A percentile compares a stretch with the other conserved stretches of the same genome.
Conservation (phyloP, 2,329 filamentous ascomycete genomes). For the Nannizziopsis arthrosporioides region DNA sequence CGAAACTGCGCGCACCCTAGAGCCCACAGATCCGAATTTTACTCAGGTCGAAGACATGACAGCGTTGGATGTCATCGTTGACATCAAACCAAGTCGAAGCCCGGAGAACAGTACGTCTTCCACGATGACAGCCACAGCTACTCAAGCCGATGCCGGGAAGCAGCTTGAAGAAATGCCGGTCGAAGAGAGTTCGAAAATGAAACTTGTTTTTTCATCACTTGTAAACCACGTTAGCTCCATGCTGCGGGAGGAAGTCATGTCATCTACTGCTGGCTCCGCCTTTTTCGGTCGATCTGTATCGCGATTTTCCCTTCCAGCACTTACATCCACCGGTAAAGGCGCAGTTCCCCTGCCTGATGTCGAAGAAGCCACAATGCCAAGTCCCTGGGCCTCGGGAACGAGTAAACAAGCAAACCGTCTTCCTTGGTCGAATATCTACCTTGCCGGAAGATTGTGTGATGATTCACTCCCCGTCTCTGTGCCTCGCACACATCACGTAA, state of each 20-base stretch:
- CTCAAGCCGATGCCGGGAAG: constrained; percentile 16
- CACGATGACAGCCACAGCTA: constrained; percentile 17
- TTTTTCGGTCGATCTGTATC: constrained; percentile 23
- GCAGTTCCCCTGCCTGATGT: constrained; percentile 60
- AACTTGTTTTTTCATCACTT: constrained; percentile 36
- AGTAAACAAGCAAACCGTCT: constrained; percentile 41
- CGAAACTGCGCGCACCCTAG: constrained; percentile 56
- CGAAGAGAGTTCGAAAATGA: constrained; percentile 28
- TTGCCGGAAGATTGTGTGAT: constrained; percentile 57
- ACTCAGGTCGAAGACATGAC: constrained; percentile 61
- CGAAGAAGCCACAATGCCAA: constrained; percentile 42
- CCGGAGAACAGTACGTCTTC: constrained; percentile 19
- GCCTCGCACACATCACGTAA: constrained; percentile 54
- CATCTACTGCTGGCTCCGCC: constrained; percentile 22
- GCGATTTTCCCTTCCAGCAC: constrained; percentile 38
- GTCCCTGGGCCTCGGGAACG: constrained; percentile 19
- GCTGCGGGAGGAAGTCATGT: constrained; percentile 34
- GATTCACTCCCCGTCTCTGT: constrained; percentile 43
- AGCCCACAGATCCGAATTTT: constrained; percentile 66
- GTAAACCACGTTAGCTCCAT: constrained; percentile 42
- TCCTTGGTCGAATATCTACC: constrained; percentile 58
- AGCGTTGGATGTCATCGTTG: constrained; percentile 62
- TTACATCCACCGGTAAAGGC: constrained; percentile 40
- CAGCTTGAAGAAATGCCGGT: constrained; percentile 21
- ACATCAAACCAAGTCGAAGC: constrained; percentile 34